Evolutionary conservation across 2,329 filamentous ascomycete species (phyloP).

Genomic region (Hansfordia pulvinata): DNA sequence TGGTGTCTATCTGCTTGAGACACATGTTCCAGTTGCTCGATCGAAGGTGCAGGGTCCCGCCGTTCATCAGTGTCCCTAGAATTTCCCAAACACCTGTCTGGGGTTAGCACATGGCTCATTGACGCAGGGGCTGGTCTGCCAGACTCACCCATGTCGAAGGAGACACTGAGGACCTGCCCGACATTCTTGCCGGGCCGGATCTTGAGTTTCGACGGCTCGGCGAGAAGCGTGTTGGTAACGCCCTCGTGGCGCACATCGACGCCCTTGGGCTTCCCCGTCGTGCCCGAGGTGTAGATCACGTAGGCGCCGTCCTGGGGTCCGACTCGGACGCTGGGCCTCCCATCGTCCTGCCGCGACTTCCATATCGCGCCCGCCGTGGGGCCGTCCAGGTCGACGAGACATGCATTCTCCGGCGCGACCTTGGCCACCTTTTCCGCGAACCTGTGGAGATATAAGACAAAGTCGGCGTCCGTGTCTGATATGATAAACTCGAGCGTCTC

Average conservation of each 20-base stretch:
- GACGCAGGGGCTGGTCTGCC: slow-evolving; percentile 2
- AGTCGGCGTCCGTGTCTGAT: slow-evolving; percentile 28
- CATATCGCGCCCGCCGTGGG: no score
- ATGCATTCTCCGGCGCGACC: no score
- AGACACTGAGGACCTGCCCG: slow-evolving; percentile 41
- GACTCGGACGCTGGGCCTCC: no score
- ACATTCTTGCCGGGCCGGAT: slow-evolving; percentile 35
- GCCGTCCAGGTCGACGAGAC: slow-evolving; percentile 13
- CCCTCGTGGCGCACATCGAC: slow-evolving; percentile 42
- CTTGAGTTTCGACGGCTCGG: slow-evolving; percentile 34
- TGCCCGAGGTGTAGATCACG: slow-evolving; percentile 43
- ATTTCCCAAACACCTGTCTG: slow-evolving; percentile 43
- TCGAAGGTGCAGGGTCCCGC: slow-evolving; percentile 38
- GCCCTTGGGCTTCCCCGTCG: slow-evolving; percentile 43
- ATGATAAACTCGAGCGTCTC: slow-evolving; percentile 34
- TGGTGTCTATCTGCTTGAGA: slow-evolving; percentile 27
- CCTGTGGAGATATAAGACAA: slow-evolving; percentile 26
- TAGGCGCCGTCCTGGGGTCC: no score
- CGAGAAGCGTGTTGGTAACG: slow-evolving; percentile 37
- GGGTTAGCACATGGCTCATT: slow-evolving; percentile 1
- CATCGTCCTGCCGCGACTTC: no score
- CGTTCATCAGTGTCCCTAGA: slow-evolving; percentile 41
- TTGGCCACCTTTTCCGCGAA: no score
- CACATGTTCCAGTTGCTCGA: slow-evolving; percentile 29
- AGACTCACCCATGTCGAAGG: slow-evolving; percentile 46